phyloP scores from a whole-genome alignment of 1,284 basidiomycete species.

The Marasmius sp. region DNA sequence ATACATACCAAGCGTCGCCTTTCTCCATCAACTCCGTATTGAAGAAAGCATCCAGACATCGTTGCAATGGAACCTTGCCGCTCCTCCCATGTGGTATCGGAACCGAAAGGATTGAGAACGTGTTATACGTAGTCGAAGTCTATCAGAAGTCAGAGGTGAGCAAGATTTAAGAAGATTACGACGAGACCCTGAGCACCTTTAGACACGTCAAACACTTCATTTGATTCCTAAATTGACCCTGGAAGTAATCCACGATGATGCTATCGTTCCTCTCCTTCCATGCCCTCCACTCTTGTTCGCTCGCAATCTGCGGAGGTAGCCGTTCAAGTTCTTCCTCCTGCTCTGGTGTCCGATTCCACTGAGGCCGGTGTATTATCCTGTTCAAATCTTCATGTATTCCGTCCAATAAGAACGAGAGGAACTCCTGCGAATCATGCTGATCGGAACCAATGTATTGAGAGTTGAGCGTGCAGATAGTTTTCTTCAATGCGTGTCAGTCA shows the following conservation, averaged over 20 bases:
- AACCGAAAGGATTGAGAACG: conserved; percentile 94
- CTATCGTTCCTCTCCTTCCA: conserved; percentile 93
- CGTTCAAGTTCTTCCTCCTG: conserved; percentile 87
- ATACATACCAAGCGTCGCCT: conserved; percentile 87
- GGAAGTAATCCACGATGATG: conserved; percentile 95
- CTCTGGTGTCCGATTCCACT: conserved; percentile 73
- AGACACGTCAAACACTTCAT: conserved; percentile 90
- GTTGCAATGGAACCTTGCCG: conserved; percentile 72
- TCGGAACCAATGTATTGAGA: conserved; percentile 87
- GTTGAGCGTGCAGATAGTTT: conserved; percentile 85
- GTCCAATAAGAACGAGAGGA: conserved; percentile 92
- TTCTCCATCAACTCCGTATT: conserved; percentile 90
- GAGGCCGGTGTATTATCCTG: conserved; percentile 79
- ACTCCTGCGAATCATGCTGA: conserved; percentile 98
- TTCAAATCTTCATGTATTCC: conserved; percentile 97
- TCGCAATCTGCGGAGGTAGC: conserved; percentile 87
- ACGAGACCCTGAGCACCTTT: conserved; percentile 58
- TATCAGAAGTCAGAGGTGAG: conserved; percentile 30
- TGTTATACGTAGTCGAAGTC: conserved; percentile 98
- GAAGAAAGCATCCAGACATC: conserved; percentile 91
- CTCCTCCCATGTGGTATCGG: conserved; percentile 77
- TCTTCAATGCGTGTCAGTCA: conserved; percentile 39
- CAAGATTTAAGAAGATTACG: conserved; percentile 7
- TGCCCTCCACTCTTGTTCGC: conserved; percentile 90
- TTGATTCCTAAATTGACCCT: conserved; percentile 93